Conservation (phyloP, 805 yeast genomes). For the Starmerella kuoi region DNA sequence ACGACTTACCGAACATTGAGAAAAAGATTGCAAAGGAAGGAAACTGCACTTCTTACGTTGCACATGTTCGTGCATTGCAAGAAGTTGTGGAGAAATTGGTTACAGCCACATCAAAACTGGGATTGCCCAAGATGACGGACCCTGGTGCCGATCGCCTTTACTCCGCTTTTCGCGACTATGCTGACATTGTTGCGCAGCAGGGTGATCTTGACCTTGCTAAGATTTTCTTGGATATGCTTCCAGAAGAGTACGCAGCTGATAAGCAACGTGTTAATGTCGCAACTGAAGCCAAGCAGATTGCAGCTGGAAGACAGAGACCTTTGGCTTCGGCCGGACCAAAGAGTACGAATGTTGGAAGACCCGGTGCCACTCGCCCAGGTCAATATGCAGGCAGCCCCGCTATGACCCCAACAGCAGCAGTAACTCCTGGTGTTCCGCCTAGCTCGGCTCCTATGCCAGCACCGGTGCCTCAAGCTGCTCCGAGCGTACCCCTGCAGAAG, state of each 20-base stretch:
- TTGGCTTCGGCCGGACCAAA: not conserved
- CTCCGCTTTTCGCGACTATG: constrained; percentile 65
- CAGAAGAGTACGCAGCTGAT: constrained; percentile 53
- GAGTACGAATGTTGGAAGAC: constrained; percentile 9
- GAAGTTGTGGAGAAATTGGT: constrained; percentile 75
- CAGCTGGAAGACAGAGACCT: not conserved
- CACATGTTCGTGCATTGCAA: constrained; percentile 69
- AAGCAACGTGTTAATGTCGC: constrained; percentile 71
- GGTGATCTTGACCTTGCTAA: constrained; percentile 78
- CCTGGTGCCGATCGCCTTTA: constrained; percentile 37
- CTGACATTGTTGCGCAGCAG: constrained; percentile 62
- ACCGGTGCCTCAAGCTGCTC: no score
- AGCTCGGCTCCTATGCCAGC: not conserved
- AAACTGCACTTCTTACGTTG: constrained; percentile 56
- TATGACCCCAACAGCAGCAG: no score
- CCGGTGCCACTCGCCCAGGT: no score
- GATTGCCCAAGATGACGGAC: constrained; percentile 18
- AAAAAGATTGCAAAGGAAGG: constrained; percentile 30
- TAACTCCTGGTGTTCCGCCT: not conserved
- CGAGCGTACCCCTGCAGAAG: no score
- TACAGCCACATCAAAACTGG: constrained; percentile 38
- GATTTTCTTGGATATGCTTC: constrained; percentile 55
- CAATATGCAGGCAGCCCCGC: no score
- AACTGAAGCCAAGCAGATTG: constrained; percentile 31
- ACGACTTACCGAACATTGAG: constrained; percentile 48